Percentiles rank a stretch among this genome's conserved stretches.
Evolutionary conservation across 1,284 basidiomycete genomes (phyloP).

Genomic region (Cutaneotrichosporon mucoides): DNA sequence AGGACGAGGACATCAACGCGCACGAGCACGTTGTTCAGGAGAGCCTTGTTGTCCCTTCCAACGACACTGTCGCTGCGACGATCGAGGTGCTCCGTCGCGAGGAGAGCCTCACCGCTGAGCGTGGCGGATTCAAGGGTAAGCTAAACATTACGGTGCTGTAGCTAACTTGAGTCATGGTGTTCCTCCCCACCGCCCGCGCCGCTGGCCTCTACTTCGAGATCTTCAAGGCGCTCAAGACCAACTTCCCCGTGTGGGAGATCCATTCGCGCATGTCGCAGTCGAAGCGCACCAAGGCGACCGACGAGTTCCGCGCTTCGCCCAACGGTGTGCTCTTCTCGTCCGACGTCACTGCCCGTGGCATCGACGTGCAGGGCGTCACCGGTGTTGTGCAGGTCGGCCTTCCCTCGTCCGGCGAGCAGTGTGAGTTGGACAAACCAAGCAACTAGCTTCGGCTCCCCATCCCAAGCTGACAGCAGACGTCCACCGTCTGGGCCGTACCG

Average conservation of each 20-base stretch:
- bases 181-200: slow-evolving; percentile 66
- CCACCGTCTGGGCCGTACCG: slow-evolving; percentile 54
- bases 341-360: slow-evolving; percentile 55
- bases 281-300: slow-evolving; percentile 53
- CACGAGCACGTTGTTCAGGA: slow-evolving; percentile 65
- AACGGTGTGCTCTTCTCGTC: slow-evolving; percentile 53
- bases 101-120: slow-evolving; percentile 26
- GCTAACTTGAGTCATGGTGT: slow-evolving; percentile 53
- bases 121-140: slow-evolving; percentile 40
- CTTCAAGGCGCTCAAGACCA: slow-evolving; percentile 39
- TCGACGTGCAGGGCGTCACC: slow-evolving; percentile 52
- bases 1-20: slow-evolving; percentile 60
- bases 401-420: slow-evolving; percentile 50
- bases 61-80: slow-evolving; percentile 53
- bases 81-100: slow-evolving; percentile 47
- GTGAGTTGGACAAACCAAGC: slow-evolving; percentile 20
- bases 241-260: slow-evolving; percentile 40
- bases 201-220: slow-evolving; percentile 58
- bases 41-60: slow-evolving; percentile 51
- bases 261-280: slow-evolving; percentile 45
- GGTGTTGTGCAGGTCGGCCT: slow-evolving; percentile 57
- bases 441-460: too few relatives aligned
- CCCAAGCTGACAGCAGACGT: slow-evolving; percentile 39
- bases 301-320: slow-evolving; percentile 55
- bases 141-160: not conserved